These are phyloP conservation scores for Sporothrix pallida DNA, from an alignment of 2,329 filamentous ascomycete species.

Conservation along the genomic window DNA sequence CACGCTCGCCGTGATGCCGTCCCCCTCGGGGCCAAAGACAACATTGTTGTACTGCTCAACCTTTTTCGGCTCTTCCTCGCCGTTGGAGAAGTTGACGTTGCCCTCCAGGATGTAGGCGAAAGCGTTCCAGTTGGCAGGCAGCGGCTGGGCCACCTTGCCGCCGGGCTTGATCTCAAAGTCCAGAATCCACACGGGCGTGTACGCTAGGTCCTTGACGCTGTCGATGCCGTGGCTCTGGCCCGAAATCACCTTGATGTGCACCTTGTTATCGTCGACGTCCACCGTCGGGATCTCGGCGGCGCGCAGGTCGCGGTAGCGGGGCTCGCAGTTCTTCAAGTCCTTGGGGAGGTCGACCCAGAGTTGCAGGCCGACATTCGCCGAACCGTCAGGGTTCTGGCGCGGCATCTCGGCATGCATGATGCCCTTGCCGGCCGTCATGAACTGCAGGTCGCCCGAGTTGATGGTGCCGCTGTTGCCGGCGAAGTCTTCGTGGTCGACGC, in stretches of 20 bases:
- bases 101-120: conserved; percentile 88
- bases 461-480: conserved; percentile 85
- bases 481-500: conserved; percentile 91
- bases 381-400: conserved; percentile 74
- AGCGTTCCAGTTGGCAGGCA: conserved; percentile 85
- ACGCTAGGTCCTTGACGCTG: conserved; percentile 82
- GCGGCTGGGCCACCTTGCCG: conserved; percentile 72
- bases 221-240: conserved; percentile 84
- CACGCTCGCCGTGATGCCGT: conserved; percentile 74
- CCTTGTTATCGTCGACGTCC: conserved; percentile 72
- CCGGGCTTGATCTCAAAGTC: conserved; percentile 83
- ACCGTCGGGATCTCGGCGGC: conserved; percentile 78
- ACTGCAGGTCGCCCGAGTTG: conserved; percentile 86
- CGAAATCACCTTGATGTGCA: conserved; percentile 87
- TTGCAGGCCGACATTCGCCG: conserved; percentile 84
- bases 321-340: conserved; percentile 84
- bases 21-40: conserved; percentile 81
- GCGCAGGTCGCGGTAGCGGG: conserved; percentile 84
- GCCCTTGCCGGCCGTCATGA: conserved; percentile 93
- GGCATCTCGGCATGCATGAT: conserved; percentile 98
- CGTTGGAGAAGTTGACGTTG: conserved; percentile 66
- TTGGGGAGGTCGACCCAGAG: conserved; percentile 92
- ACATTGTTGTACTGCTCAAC: conserved; percentile 83
- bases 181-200: conserved; percentile 96
- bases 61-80: conserved; percentile 48